These are phyloP conservation scores for Mortierella sp. DNA, from an alignment of 371 early-diverging fungal genomes.

Conservation along the genomic window DNA sequence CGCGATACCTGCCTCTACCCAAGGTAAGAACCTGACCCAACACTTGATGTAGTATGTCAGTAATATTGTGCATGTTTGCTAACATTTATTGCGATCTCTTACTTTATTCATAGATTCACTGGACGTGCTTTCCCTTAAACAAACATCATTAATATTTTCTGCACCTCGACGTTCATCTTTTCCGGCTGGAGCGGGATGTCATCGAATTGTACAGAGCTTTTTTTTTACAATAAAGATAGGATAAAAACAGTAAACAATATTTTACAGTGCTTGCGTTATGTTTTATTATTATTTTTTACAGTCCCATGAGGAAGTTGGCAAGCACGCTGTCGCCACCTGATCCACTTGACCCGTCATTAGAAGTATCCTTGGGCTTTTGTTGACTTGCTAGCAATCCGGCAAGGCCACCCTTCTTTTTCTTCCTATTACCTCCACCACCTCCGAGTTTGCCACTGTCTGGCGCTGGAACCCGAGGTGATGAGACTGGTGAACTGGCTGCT, in stretches of 20 bases:
- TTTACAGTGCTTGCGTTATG: background rate
- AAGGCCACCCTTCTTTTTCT: slow-evolving; percentile 47
- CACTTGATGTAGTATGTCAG: background rate
- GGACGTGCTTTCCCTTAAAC: slow-evolving; percentile 58
- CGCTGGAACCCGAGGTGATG: slow-evolving; percentile 24
- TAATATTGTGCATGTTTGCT: slow-evolving; percentile 2
- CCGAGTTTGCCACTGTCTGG: slow-evolving; percentile 4
- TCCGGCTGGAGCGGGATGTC: background rate
- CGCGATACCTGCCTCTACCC: slow-evolving; percentile 97
- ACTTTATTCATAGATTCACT: slow-evolving; percentile 34
- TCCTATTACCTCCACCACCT: slow-evolving; percentile 20
- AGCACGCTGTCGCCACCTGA: slow-evolving; percentile 41
- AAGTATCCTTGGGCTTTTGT: slow-evolving; percentile 32
- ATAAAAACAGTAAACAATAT: background rate
- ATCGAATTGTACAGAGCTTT: no score
- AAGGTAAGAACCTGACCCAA: slow-evolving; percentile 64
- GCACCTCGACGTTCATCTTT: background rate
- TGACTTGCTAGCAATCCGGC: slow-evolving; percentile 32
- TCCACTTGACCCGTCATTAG: slow-evolving; percentile 13
- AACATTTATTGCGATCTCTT: background rate
- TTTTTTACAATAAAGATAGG: background rate
- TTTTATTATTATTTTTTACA: slow-evolving; percentile 17
- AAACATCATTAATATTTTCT: background rate
- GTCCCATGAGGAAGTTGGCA: slow-evolving; percentile 48
- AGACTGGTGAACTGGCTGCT: slow-evolving; percentile 6